Percentiles rank a stretch among this genome's conserved stretches.
Evolutionary conservation across 2,329 filamentous ascomycete genomes (phyloP).

Genomic region (Aspergillus oerlinghausenensis): DNA sequence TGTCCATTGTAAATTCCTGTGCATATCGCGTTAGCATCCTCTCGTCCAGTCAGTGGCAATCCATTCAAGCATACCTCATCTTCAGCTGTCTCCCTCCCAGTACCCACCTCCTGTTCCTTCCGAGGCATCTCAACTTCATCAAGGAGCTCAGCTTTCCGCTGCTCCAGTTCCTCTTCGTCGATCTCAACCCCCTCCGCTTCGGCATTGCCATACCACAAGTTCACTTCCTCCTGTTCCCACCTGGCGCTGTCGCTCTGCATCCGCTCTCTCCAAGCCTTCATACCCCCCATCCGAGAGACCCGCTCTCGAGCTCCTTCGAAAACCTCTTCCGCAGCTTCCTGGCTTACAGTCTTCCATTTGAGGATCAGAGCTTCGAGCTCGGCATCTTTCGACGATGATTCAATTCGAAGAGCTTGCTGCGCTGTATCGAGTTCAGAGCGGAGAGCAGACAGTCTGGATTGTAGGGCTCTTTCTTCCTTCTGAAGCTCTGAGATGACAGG

Average conservation of each 20-base stretch:
- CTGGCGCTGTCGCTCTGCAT: slow-evolving; percentile 44
- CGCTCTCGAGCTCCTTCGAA: slow-evolving; percentile 58
- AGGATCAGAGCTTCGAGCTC: slow-evolving; percentile 54
- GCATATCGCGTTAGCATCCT: slow-evolving; percentile 1
- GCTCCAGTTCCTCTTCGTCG: slow-evolving; percentile 34
- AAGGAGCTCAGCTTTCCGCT: slow-evolving; percentile 38
- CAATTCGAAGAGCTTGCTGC: slow-evolving; percentile 51
- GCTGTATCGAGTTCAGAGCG: slow-evolving; percentile 46
- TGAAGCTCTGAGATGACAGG: slow-evolving; percentile 28
- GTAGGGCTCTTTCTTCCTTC: slow-evolving; percentile 32
- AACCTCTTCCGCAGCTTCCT: slow-evolving; percentile 63
- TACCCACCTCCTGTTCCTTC: slow-evolving; percentile 23
- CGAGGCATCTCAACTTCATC: slow-evolving; percentile 39
- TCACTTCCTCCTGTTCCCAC: slow-evolving; percentile 31
- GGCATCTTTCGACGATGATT: slow-evolving; percentile 42
- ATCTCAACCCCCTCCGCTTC: slow-evolving; percentile 26
- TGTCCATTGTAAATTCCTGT: slow-evolving; percentile 63
- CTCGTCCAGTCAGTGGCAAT: slow-evolving; percentile 27
- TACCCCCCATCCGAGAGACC: slow-evolving; percentile 60
- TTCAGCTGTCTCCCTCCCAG: slow-evolving; percentile 36
- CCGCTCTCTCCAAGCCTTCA: slow-evolving; percentile 52
- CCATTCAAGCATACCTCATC: slow-evolving; percentile 32
- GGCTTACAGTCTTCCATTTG: slow-evolving; percentile 59
- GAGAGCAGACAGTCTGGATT: slow-evolving; percentile 27
- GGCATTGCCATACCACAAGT: slow-evolving; percentile 33